Base-by-base conservation (phyloP, 2,329 filamentous ascomycete genomes). In the Cercospora nicotianae region DNA sequence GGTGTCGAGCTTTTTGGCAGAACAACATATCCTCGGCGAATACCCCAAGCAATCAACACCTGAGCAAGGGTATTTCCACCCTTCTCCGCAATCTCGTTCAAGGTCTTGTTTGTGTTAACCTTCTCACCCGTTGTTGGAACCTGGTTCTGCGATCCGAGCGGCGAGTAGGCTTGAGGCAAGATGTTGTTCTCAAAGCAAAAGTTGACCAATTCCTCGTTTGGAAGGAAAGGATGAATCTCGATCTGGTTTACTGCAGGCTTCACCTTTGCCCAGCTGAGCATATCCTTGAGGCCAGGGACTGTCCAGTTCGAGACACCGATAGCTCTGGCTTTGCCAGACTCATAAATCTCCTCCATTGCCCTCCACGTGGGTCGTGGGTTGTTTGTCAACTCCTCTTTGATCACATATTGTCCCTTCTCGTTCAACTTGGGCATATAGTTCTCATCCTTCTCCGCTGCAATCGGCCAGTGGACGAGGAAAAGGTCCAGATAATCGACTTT, bases 1-100 rank as follows among this genome's bases (percentile, higher is more conserved):
- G 87, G 87, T 20, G 87, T 91, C 59, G 87, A 88, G 80, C 87
- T 90, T 86, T 91, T 91, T 74, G 89, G 89, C 68, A 91, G 82
- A 45, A 91, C 89, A 45, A 87, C 84, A 76, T 90, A 90, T 67
- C 89, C 89, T 63, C 89, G 84, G 66, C 85, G 84, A 51, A 91
- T 78, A 64, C 88, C 89, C 89, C 89, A 91, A 51, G 86, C 86
- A 69, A 89, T 86, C 65, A 89, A 79, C 20, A 88, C 84, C 79
- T 89, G 87, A 3, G 87, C 87, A 10, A 89, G 81, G 2, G 83
- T 85, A 78, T 87, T 83, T 23, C 84, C 84, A 73, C 83, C 84
- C 78, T 86, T 86, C 72, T 85, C 78, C 48, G 87, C 87, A 42
- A 89, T 84, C 31, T 80, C 82, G 77, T 86, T 87, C 66, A 90